Base-by-base conservation (phyloP, 2,329 filamentous ascomycete species). In the Nakataea oryzae region DNA sequence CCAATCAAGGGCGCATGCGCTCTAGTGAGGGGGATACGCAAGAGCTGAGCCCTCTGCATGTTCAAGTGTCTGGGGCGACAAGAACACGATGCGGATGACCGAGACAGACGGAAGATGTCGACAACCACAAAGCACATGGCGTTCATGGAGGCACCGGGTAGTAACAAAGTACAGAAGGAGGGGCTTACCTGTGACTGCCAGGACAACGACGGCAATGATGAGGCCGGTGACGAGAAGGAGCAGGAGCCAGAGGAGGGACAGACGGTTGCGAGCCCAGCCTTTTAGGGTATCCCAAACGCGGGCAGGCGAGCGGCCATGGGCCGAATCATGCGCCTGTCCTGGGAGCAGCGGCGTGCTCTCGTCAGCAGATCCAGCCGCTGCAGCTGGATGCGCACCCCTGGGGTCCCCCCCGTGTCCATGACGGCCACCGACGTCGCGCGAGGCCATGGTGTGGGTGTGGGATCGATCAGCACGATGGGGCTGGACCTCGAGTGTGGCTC, bases 211-310 rank as follows among this genome's bases (percentile, higher is more conserved):
- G 1, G 61, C 61, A 7, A 65, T 56, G 56, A 64, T 62, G 29
- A 66, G 62, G 21, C 62, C 65, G 34, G 62, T 59, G 50, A 65
- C 58, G 26, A 59, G 32, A 27, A 59, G 58, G 28, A 59, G 58
- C 34, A 59, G 50, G n/a, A 28, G 30, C 32, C 11, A 5, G 8
- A 41, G 17, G 26, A 41, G 34, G 28, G 28, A 26, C 24, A 27
- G n/a, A 12, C 58, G 58, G 34, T 41, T 21, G 58, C 58, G 58
- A 34, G 24, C 28, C 58, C 58, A 59, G 5, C 14, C 30, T 59
- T 59, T 59, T 59, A 59, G 28, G 28, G n/a, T 59, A 28, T 59
- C 34, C 58, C 30, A 59, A 32, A 59, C 17, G 41, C 34, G 57
- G 57, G 57, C 12, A 34, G 21, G n/a, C n/a, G 26, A 27, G 12